These are phyloP conservation scores for Apiospora marii DNA, from an alignment of 2,329 filamentous ascomycete species.

Conservation along the genomic window DNA sequence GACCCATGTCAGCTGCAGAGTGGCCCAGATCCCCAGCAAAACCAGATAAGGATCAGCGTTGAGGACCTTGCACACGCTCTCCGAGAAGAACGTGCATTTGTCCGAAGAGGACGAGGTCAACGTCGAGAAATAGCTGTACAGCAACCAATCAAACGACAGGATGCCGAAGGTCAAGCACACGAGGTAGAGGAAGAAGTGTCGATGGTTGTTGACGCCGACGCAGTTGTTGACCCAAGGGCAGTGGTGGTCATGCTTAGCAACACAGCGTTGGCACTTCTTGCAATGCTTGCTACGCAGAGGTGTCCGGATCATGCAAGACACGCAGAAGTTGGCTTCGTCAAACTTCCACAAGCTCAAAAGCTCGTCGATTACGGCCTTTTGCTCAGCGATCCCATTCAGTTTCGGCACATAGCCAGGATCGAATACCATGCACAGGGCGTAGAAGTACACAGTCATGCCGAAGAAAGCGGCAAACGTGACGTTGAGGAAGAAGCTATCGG, in stretches of 20 bases:
- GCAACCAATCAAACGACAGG: slow-evolving; percentile 72
- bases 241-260: slow-evolving; percentile 97
- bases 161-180: slow-evolving; percentile 80
- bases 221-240: slow-evolving; percentile 99
- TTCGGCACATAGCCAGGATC: slow-evolving; percentile 96
- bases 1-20: slow-evolving; percentile 91
- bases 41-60: slow-evolving; percentile 87
- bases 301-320: slow-evolving; percentile 91
- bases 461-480: slow-evolving; percentile 73
- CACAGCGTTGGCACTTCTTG: slow-evolving; percentile 86
- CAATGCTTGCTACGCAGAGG: slow-evolving; percentile 97
- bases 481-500: slow-evolving; percentile 76
- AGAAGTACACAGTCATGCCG: slow-evolving; percentile 82
- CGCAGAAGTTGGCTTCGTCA: slow-evolving; percentile 93
- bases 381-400: slow-evolving; percentile 85
- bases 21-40: slow-evolving; percentile 79
- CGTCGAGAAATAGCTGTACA: slow-evolving; percentile 74
- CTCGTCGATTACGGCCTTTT: slow-evolving; percentile 88
- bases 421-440: slow-evolving; percentile 81
- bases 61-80: slow-evolving; percentile 76
- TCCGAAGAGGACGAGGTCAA: slow-evolving; percentile 61
- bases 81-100: slow-evolving; percentile 78
- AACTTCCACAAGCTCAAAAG: slow-evolving; percentile 87
- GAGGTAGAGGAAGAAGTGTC: slow-evolving; percentile 94
- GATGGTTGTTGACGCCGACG: slow-evolving; percentile 92